Conservation (phyloP, 2,329 filamentous ascomycete species). For the Fusarium buharicum region DNA sequence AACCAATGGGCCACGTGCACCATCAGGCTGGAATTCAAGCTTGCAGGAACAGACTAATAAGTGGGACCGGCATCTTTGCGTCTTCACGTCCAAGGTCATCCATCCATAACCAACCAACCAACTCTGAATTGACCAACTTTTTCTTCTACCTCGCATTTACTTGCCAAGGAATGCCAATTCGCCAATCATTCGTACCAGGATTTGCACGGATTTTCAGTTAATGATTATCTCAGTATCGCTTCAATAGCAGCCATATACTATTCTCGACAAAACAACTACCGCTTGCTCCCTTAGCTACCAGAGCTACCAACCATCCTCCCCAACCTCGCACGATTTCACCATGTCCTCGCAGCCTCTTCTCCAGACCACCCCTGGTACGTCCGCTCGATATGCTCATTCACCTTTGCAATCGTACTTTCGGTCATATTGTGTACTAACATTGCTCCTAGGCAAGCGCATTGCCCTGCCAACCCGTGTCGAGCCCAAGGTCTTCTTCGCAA, state of each 20-base stretch:
- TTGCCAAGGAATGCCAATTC: slow-evolving; percentile 8
- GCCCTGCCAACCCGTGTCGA: slow-evolving; percentile 97
- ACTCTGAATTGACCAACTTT: slow-evolving; percentile 17
- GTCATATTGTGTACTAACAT: slow-evolving; percentile 26
- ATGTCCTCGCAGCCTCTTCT: slow-evolving; percentile 99
- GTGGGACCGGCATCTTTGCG: slow-evolving; percentile 24
- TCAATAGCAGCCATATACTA: background rate
- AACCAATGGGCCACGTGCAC: slow-evolving; percentile 51
- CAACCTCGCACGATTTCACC: slow-evolving; percentile 42
- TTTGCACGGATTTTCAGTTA: slow-evolving; percentile 13
- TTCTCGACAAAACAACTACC: background rate
- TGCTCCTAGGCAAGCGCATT: slow-evolving; percentile 88
- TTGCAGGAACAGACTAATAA: slow-evolving; percentile 20
- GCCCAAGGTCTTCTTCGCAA: slow-evolving; percentile 99
- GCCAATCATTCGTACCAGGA: slow-evolving; percentile 12
- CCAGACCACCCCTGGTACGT: slow-evolving; percentile 87
- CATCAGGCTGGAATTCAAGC: slow-evolving; percentile 18
- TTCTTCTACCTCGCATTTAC: slow-evolving; percentile 23
- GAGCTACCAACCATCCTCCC: slow-evolving; percentile 19
- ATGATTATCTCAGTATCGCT: background rate
- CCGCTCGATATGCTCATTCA: slow-evolving; percentile 46
- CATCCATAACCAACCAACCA: slow-evolving; percentile 4
- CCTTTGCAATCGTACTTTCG: background rate
- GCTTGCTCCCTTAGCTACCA: slow-evolving; percentile 3
- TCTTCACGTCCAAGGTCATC: slow-evolving; percentile 31